A percentile compares a stretch with the other conserved stretches of the same genome.
Conservation (phyloP, 495 filamentous ascomycete species). For the Annulohypoxylon stygium region DNA sequence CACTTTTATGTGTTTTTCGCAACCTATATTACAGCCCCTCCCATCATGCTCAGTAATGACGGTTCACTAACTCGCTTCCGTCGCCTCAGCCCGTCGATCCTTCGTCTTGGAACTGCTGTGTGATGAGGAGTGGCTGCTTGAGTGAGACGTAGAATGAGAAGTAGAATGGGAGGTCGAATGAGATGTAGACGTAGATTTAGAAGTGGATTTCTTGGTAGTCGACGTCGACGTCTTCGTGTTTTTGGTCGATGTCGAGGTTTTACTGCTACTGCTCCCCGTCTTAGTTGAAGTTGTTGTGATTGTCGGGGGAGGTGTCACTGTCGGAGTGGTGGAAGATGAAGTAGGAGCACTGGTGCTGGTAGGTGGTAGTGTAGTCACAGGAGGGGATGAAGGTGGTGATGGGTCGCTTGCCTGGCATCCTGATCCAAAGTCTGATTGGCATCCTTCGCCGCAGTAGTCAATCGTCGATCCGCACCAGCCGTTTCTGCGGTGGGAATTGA, state of each 20-base stretch:
- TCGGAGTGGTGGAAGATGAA: slow-evolving; percentile 25
- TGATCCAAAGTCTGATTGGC: slow-evolving; percentile 55
- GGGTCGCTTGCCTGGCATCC: slow-evolving; percentile 51
- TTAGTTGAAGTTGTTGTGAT: slow-evolving; percentile 38
- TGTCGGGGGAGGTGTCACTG: slow-evolving; percentile 24
- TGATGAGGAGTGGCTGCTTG: slow-evolving; percentile 33
- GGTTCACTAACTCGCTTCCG: slow-evolving; percentile 10
- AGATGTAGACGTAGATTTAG: slow-evolving; percentile 34
- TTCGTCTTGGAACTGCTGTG: slow-evolving; percentile 21
- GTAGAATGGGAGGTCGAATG: slow-evolving; percentile 27
- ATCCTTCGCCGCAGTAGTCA: slow-evolving; percentile 57
- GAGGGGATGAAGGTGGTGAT: slow-evolving; percentile 25
- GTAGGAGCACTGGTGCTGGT: slow-evolving; percentile 34
- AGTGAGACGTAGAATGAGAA: slow-evolving; percentile 32
- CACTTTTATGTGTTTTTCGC: background rate
- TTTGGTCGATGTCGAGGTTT: background rate
- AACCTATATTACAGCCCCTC: slow-evolving; percentile 4
- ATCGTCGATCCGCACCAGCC: slow-evolving; percentile 56
- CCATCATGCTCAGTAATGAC: slow-evolving; percentile 9
- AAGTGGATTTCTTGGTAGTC: slow-evolving; percentile 26
- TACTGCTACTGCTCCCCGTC: slow-evolving; percentile 33
- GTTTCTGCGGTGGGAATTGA: slow-evolving; percentile 33
- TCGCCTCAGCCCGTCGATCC: slow-evolving; percentile 20
- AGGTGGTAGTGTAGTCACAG: slow-evolving; percentile 28
- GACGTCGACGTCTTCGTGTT: slow-evolving; percentile 13